Base-by-base conservation (phyloP, 2,329 filamentous ascomycete genomes). In the Aspergillus latus region DNA sequence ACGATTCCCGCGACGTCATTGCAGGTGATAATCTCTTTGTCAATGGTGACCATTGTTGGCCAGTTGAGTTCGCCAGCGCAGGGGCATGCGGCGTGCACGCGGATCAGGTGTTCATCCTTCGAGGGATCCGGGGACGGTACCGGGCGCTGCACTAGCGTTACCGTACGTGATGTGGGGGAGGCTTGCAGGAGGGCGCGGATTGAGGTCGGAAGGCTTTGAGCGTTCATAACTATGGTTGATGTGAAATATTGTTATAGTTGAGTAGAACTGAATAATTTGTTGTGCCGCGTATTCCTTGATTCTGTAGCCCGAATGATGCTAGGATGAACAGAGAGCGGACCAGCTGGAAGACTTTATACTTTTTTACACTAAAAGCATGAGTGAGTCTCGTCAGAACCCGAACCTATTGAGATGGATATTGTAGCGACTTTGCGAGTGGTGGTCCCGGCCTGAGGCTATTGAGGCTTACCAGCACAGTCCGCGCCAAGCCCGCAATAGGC, bases 31-130 rank as follows among this genome's bases (percentile, higher is more conserved):
- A 72, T 64, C 9, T 63, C 52, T 21, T 21, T 52, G 10, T 37
- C 34, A 5, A 9, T 13, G 9, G 68, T 50, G 48, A 70, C 67
- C 21, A 68, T 63, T 39, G 68, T 68, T 1, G 74, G 69, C 78
- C 77, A 80, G 60, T 68, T 65, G 9, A 80, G 72, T 58, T 80
- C 78, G 11, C 73, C 72, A 2, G 72, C 67, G 40, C 73, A 78
- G 11, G 77, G 68, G 5, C 75, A 71, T 34, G 69, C 69, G 48
- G 74, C 62, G 49, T 74, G 68, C 4, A 74, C 68, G 45, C 68
- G 68, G 66, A 80, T 72, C 16, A 78, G 68, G 61, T 79, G 70
- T 56, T 75, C 69, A 26, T 59, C 45, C 29, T 49, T 62, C 16
- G 58, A 60, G 42, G 59, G 66, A 53, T 62, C 47, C 63, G 70